Base-by-base conservation (phyloP, 352 stramenopile species). In the Phytophthora cactorum region DNA sequence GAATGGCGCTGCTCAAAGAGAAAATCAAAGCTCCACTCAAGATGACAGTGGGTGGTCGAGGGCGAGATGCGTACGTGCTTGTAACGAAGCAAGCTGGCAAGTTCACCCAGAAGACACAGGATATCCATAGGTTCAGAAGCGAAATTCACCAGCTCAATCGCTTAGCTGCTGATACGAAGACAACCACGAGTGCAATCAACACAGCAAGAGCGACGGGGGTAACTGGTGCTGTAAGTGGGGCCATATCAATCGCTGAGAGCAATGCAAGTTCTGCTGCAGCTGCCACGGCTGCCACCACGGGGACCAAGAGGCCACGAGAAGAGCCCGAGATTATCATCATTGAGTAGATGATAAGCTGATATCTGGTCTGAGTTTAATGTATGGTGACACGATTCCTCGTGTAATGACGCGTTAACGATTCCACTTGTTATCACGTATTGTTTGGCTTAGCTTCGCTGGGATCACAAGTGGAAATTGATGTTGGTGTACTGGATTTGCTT, bases 301-400 rank as follows among this genome's bases (percentile, higher is more conserved):
- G 59, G 27, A 52, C 38, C 11, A 66, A 66, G 32, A 45, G 59
- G 3, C 49, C 38, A 28, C 59, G 59, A 41, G 49, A 59, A 46
- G 59, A 66, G 4, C 49, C 59, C 32, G 49, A 66, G 22, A 11
- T 66, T n/a, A 66, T 59, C 39, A 22, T 66, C 7, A 66, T 66
- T 11, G 49, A 66, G 1, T 66, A 66, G 47, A n/a, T 45, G n/a
- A 22, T 22, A 12, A 39, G 34, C 4, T 12, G 34, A 39, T 39
- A 14, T 12, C n/a, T 45, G 9, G 1, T 5, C 3, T 45, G 39
- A 22, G 39, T 45, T 45, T 22, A 22, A 22, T 22, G 22, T 22
- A 22, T 22, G 22, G 22, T 0, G 22, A 22, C 22, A 22, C 22
- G 22, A 22, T 22, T 22, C 22, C 22, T 22, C 22, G 22, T 22